Evolutionary conservation across 495 filamentous ascomycete genomes (phyloP).

Genomic region (Penicillium ochrochloron): DNA sequence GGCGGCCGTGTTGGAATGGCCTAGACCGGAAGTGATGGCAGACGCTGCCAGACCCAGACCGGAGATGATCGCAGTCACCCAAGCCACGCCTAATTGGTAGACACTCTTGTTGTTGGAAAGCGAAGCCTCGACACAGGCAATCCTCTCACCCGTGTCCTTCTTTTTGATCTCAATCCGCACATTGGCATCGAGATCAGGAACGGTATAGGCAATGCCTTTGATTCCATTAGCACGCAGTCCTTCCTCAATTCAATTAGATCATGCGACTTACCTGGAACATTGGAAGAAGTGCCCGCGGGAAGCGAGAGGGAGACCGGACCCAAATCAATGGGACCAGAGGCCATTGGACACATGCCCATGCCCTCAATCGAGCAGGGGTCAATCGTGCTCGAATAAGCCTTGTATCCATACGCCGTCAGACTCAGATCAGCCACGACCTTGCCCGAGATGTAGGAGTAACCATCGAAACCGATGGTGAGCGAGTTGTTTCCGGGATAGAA

Average conservation of each 20-base stretch:
- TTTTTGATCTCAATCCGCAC: slow-evolving; percentile 80
- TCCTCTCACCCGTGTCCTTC: slow-evolving; percentile 59
- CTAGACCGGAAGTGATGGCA: slow-evolving; percentile 79
- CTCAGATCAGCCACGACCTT: slow-evolving; percentile 79
- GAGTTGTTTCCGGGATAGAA: slow-evolving; percentile 79
- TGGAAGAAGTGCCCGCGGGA: slow-evolving; percentile 54
- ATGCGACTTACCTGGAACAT: slow-evolving; percentile 61
- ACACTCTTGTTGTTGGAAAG: slow-evolving; percentile 95
- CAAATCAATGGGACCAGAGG: slow-evolving; percentile 77
- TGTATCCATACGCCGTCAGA: slow-evolving; percentile 82
- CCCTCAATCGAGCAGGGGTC: slow-evolving; percentile 77
- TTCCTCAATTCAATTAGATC: background rate
- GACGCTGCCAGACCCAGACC: slow-evolving; percentile 82
- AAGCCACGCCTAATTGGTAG: slow-evolving; percentile 84
- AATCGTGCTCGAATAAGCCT: slow-evolving; percentile 63
- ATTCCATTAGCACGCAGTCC: background rate
- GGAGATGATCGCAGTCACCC: slow-evolving; percentile 85
- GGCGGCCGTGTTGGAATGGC: slow-evolving; percentile 94
- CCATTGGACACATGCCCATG: slow-evolving; percentile 91
- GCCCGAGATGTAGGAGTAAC: slow-evolving; percentile 82
- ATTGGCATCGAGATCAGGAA: slow-evolving; percentile 92
- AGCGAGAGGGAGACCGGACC: slow-evolving; percentile 67
- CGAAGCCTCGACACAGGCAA: slow-evolving; percentile 87
- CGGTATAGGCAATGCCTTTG: slow-evolving; percentile 72
- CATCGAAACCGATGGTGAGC: slow-evolving; percentile 75